These are phyloP conservation scores for Erodium texanum DNA, from an alignment of 441 rosid genomes.

Conservation along the genomic window DNA sequence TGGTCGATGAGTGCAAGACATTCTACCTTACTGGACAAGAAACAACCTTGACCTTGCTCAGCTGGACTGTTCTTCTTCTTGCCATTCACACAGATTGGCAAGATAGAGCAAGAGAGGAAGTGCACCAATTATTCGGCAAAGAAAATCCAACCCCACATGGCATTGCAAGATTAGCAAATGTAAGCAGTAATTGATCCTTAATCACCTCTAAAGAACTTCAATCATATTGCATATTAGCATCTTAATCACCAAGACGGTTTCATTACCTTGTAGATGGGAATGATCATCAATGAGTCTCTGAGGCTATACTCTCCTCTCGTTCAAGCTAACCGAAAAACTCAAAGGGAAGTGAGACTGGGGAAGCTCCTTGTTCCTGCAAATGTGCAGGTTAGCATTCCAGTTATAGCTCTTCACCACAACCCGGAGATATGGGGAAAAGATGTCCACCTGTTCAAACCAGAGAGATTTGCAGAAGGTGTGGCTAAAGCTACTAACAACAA, in stretches of 20 bases:
- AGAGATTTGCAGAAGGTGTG: constrained; percentile 6
- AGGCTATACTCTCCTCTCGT: not conserved
- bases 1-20: constrained; percentile 4
- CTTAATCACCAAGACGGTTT: not conserved
- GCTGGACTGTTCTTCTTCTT: constrained; percentile 15
- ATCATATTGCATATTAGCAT: not conserved
- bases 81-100: constrained; percentile 11
- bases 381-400: not conserved
- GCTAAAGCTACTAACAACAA: constrained; percentile 16
- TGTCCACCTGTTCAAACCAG: not conserved
- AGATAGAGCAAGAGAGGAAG: constrained; percentile 21
- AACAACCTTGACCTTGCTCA: constrained; percentile 12
- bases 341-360: not conserved
- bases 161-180: not conserved
- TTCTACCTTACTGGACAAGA: constrained; percentile 19
- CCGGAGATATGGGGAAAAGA: not conserved
- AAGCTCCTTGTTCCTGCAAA: not conserved
- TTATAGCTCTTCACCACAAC: not conserved
- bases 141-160: not conserved
- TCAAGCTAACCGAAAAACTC: not conserved
- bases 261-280: constrained; percentile 10
- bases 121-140: constrained; percentile 14
- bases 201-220: not conserved
- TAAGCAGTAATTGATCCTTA: constrained; percentile 9
- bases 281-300: constrained; percentile 5